A percentile compares a stretch with the other conserved stretches of the same genome.
Evolutionary conservation across 257 asterid genomes (phyloP).

Genomic region (Ocimum tenuiflorum): DNA sequence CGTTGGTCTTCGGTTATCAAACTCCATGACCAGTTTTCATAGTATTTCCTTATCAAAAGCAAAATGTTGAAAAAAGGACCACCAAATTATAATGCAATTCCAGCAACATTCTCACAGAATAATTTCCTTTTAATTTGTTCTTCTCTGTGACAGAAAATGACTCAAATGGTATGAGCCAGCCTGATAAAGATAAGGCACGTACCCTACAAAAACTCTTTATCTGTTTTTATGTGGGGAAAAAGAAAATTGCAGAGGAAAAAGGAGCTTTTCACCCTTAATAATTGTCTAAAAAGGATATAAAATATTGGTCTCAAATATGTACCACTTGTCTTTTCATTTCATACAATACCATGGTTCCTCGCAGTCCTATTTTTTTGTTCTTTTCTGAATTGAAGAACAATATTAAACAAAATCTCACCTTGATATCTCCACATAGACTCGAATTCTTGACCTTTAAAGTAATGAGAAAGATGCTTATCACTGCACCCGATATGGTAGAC

Average conservation of each 20-base stretch:
- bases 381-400: no score
- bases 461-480: no score
- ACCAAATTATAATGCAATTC: conserved; percentile 20
- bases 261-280: conserved; percentile 17
- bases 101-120: conserved; percentile 31
- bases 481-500: no score
- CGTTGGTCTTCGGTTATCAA: no score
- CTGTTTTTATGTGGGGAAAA: conserved; percentile 10
- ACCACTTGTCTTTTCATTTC: conserved; percentile 13
- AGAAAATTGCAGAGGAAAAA: background rate
- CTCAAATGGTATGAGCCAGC: conserved; percentile 29
- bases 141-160: conserved; percentile 26
- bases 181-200: conserved; percentile 29
- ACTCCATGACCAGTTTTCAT: background rate
- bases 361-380: no score
- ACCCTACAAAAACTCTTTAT: conserved; percentile 24
- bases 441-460: no score
- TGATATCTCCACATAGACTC: no score
- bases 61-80: conserved; percentile 7
- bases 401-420: no score
- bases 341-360: no score
- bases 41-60: background rate
- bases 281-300: background rate
- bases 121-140: conserved; percentile 32
- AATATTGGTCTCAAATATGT: background rate